These are phyloP conservation scores for Nidularia sp. DNA, from an alignment of 768 basidiomycete genomes.

Conservation along the genomic window DNA sequence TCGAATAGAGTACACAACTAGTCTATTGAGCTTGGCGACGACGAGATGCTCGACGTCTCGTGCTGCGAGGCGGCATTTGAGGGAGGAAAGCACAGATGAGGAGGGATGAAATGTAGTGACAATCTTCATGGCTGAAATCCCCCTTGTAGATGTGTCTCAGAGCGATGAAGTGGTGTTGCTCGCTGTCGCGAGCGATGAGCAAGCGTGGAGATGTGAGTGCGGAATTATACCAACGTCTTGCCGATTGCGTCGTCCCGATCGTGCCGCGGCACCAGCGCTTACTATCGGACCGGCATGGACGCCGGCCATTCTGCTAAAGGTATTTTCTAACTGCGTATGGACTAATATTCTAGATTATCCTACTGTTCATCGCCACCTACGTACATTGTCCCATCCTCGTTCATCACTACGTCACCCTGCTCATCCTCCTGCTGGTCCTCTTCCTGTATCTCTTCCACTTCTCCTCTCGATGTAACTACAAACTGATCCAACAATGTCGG, in stretches of 20 bases:
- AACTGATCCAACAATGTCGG: slow-evolving; percentile 50
- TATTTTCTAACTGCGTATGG: too few relatives aligned
- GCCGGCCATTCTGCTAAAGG: neutral
- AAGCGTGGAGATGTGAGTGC: neutral
- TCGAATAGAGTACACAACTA: slow-evolving; percentile 67
- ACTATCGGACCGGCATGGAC: neutral
- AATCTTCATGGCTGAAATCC: slow-evolving; percentile 42
- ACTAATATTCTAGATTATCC: neutral
- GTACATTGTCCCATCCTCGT: slow-evolving; percentile 63
- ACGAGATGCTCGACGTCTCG: slow-evolving; percentile 60
- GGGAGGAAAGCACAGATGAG: slow-evolving; percentile 65
- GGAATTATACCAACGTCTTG: neutral
- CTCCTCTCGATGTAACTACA: slow-evolving; percentile 21
- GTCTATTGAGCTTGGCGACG: slow-evolving; percentile 58
- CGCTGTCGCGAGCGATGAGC: neutral
- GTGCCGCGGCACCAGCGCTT: neutral
- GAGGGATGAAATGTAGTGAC: slow-evolving; percentile 75
- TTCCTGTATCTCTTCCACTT: slow-evolving; percentile 8
- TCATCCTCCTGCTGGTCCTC: slow-evolving; percentile 9
- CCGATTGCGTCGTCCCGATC: neutral
- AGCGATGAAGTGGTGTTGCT: neutral
- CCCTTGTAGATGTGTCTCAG: slow-evolving; percentile 1
- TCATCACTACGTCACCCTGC: slow-evolving; percentile 36
- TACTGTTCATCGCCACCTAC: slow-evolving; percentile 23
- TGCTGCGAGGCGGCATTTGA: slow-evolving; percentile 61